Evolutionary conservation across 2,329 filamentous ascomycete species (phyloP).

Genomic region (Pochonia chlamydosporia): DNA sequence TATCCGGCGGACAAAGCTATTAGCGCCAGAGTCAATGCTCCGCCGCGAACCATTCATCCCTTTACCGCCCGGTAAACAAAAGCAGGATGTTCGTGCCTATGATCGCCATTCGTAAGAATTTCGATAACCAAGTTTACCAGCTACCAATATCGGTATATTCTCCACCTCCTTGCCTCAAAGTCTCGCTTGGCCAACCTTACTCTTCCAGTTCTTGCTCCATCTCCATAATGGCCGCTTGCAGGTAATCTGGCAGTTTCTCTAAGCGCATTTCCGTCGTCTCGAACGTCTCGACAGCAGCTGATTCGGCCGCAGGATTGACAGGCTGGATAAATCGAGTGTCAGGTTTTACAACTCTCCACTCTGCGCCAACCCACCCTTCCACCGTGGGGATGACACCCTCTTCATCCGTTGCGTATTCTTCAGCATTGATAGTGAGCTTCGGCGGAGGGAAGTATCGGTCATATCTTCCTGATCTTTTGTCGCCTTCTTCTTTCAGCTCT

Average conservation of each 20-base stretch:
- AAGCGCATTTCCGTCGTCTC: constrained; percentile 3
- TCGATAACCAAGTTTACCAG: background rate
- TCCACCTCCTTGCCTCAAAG: background rate
- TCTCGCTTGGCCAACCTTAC: background rate
- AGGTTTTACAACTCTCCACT: constrained; percentile 19
- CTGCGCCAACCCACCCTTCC: constrained; percentile 19
- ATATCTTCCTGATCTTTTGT: constrained; percentile 18
- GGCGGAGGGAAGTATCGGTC: constrained; percentile 27
- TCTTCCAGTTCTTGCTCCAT: constrained; percentile 9
- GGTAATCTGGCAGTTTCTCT: constrained; percentile 9
- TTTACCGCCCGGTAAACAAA: background rate
- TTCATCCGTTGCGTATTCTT: constrained; percentile 3
- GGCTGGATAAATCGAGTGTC: constrained; percentile 13
- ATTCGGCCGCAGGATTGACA: too few species aligned
- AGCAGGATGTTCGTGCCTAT: background rate
- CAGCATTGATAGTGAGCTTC: constrained; percentile 17
- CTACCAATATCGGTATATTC: background rate
- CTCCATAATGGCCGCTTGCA: constrained; percentile 4
- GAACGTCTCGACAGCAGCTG: background rate
- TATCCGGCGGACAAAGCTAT: too few species aligned
- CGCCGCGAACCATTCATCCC: background rate
- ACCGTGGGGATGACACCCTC: constrained; percentile 8
- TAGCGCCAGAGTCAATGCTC: too few species aligned
- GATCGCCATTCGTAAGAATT: background rate
- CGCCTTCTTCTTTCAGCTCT: constrained; percentile 30